Percentiles rank a stretch among this genome's conserved stretches.
Conservation (phyloP, 2,329 filamentous ascomycete genomes). For the Neonectria sp. region DNA sequence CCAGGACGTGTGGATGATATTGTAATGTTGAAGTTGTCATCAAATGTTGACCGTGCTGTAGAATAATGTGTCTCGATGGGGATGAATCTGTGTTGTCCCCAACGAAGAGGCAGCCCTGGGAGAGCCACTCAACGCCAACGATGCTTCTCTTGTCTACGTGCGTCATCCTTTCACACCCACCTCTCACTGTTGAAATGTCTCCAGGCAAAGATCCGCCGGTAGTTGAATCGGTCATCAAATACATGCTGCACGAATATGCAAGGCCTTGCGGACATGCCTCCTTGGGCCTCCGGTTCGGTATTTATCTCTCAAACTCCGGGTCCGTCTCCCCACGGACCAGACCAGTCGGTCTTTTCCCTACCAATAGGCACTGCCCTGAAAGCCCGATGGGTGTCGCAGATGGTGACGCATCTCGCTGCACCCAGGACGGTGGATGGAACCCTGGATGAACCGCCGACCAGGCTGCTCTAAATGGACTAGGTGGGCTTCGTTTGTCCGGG, state of each 20-base stretch:
- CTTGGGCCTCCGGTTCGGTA: background rate
- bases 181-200: background rate
- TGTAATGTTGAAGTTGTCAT: background rate
- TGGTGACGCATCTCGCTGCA: slow-evolving; percentile 6
- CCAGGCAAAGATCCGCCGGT: background rate
- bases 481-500: background rate
- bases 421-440: background rate
- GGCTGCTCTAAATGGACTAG: background rate
- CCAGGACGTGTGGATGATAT: background rate
- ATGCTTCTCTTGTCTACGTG: too few species aligned
- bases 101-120: background rate
- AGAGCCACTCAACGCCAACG: background rate
- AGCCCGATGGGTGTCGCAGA: slow-evolving; percentile 3
- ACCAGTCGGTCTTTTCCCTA: background rate
- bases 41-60: background rate
- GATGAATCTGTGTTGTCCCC: background rate
- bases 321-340: background rate
- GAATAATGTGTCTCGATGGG: background rate
- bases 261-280: background rate
- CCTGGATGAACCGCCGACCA: background rate
- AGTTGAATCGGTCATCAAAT: background rate
- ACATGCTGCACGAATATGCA: background rate
- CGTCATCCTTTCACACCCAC: background rate
- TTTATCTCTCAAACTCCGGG: slow-evolving; percentile 10
- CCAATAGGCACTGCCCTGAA: background rate